Conservation (phyloP, 805 yeast genomes). For the Spathaspora gorwiae region DNA sequence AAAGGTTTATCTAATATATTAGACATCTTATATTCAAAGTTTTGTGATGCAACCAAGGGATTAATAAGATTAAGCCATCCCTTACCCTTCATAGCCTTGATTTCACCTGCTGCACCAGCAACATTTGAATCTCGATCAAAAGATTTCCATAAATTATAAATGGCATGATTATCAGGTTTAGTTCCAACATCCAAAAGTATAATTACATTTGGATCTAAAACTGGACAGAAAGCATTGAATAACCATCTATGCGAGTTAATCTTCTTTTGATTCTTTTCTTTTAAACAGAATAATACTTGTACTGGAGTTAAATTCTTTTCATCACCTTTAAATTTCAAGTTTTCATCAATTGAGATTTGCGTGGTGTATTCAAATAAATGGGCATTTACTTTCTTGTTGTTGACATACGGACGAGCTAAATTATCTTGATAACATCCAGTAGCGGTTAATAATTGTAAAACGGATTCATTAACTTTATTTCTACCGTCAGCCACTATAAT, state of each 20-base stretch:
- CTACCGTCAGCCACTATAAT: slow-evolving; percentile 93
- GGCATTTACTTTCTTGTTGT: slow-evolving; percentile 85
- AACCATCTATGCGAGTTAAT: slow-evolving; percentile 98
- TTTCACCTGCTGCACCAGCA: slow-evolving; percentile 99
- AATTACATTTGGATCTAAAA: slow-evolving; percentile 85
- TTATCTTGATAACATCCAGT: slow-evolving; percentile 98
- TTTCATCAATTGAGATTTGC: slow-evolving; percentile 87
- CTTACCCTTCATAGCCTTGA: slow-evolving; percentile 90
- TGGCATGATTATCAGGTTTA: slow-evolving; percentile 79
- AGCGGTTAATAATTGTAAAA: slow-evolving; percentile 83
- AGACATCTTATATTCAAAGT: slow-evolving; percentile 96
- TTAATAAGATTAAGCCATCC: slow-evolving; percentile 76
- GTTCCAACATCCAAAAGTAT: slow-evolving; percentile 96
- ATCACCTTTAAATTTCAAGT: slow-evolving; percentile 83
- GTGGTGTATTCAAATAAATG: slow-evolving; percentile 96
- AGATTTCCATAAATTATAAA: slow-evolving; percentile 95
- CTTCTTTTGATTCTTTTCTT: slow-evolving; percentile 88
- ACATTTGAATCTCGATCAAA: slow-evolving; percentile 94
- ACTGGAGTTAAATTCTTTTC: slow-evolving; percentile 92
- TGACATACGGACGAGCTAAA: slow-evolving; percentile 90
- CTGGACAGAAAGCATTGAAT: slow-evolving; percentile 91
- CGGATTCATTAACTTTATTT: slow-evolving; percentile 78
- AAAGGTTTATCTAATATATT: slow-evolving; percentile 91
- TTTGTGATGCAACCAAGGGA: slow-evolving; percentile 93
- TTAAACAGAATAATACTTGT: slow-evolving; percentile 86